Conservation (phyloP, 2,329 filamentous ascomycete species). For the Tolypocladium sp. region DNA sequence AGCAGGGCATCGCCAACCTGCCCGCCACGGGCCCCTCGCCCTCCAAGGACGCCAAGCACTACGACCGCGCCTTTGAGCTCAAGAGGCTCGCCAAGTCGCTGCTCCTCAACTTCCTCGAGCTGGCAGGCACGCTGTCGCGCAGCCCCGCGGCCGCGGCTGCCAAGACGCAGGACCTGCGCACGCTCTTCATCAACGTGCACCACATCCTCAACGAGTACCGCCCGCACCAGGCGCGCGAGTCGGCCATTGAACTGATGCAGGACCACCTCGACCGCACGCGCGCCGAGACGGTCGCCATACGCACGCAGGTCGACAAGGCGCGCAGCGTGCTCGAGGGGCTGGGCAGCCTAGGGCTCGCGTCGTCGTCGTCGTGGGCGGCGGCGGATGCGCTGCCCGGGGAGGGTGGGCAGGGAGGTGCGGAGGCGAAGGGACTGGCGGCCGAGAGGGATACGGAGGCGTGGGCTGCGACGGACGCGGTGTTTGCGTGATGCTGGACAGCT, state of each 20-base stretch:
- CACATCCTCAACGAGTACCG: constrained; percentile 91
- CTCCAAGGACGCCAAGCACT: constrained; percentile 43
- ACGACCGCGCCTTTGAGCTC: constrained; percentile 58
- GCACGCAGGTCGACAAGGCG: constrained; percentile 61
- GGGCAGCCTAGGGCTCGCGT: constrained; percentile 35
- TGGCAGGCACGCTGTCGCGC: constrained; percentile 45
- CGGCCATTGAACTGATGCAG: constrained; percentile 80
- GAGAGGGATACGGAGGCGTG: constrained; percentile 28
- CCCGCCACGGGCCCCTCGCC: constrained; percentile 26
- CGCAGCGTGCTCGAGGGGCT: constrained; percentile 64
- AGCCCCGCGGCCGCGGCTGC: constrained; percentile 43
- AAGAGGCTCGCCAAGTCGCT: constrained; percentile 76
- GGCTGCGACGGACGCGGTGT: constrained; percentile 31
- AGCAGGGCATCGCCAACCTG: constrained; percentile 63
- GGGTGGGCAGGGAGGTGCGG: constrained; percentile 3
- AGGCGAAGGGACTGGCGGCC: constrained; percentile 7
- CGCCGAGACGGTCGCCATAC: constrained; percentile 63
- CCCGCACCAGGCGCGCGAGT: constrained; percentile 86
- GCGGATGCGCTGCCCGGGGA: constrained; percentile 7
- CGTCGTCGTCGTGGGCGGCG: constrained; percentile 2
- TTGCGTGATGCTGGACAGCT: constrained; percentile 16
- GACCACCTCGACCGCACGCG: constrained; percentile 65
- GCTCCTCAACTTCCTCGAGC: constrained; percentile 80
- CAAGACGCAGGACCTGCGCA: constrained; percentile 71
- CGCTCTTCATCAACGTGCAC: constrained; percentile 83